phyloP scores from a whole-genome alignment of 2,329 filamentous ascomycete genomes.

The Mollisiaceae sp. region DNA sequence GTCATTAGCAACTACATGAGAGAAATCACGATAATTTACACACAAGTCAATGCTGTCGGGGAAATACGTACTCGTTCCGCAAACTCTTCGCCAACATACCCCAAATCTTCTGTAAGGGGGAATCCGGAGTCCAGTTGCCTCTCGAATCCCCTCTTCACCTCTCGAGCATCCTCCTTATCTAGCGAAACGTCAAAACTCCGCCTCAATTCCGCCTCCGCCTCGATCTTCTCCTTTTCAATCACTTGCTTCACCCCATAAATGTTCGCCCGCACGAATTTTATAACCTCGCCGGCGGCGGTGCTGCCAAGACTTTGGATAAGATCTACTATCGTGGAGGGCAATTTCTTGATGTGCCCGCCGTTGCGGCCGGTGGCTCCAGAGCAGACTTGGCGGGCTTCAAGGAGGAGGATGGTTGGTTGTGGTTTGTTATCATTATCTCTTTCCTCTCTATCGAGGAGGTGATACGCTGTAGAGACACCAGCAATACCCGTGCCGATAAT shows the following conservation, averaged over 20 bases:
- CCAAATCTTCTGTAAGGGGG: not conserved
- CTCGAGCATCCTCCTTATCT: conserved; percentile 24
- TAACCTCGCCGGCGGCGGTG: conserved; percentile 45
- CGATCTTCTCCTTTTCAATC: conserved; percentile 47
- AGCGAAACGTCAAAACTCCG: conserved; percentile 46
- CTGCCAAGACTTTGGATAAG: conserved; percentile 40
- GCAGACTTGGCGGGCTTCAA: conserved; percentile 47
- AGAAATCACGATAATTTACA: not conserved
- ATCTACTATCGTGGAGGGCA: conserved; percentile 37
- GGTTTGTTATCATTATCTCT: conserved; percentile 30
- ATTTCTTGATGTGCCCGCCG: conserved; percentile 50
- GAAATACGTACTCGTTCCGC: conserved; percentile 13
- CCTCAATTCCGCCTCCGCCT: conserved; percentile 49
- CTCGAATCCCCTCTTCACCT: not conserved
- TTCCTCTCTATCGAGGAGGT: conserved; percentile 35
- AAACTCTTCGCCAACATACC: not conserved
- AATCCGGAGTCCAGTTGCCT: not conserved
- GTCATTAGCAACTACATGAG: not conserved
- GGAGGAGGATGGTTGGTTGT: conserved; percentile 42
- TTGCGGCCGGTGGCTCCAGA: conserved; percentile 50
- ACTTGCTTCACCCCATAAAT: conserved; percentile 45
- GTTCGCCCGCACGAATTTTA: conserved; percentile 46
- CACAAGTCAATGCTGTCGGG: not conserved
- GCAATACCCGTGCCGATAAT: conserved; percentile 34
- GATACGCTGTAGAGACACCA: conserved; percentile 32